Base-by-base conservation (phyloP, 2,329 filamentous ascomycete species). In the Cercospora sp. region DNA sequence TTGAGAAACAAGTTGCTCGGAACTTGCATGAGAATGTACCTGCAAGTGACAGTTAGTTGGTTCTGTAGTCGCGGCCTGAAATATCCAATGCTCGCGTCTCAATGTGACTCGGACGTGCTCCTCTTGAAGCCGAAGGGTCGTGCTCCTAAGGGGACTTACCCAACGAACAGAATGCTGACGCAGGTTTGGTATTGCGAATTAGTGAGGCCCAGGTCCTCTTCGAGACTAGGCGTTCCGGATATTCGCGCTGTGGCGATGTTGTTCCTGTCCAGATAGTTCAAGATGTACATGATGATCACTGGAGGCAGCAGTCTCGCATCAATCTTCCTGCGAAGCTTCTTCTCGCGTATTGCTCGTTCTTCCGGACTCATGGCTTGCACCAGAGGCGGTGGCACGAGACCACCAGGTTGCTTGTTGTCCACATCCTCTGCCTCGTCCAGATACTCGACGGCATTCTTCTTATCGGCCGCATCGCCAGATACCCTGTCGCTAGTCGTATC, bases 271-370 rank as follows among this genome's bases (percentile, higher is more conserved):
- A 90, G 79, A 77, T 91, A 93, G 79, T 93, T 92, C 81, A 91
- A 83, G 76, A 93, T 91, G 75, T 92, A 93, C 81, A 93, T 91
- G 71, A 92, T 77, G 59, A 93, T 87, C 66, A 93, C 82, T 79
- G 89, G 88, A 0, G 90, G 89, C 66, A 92, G 81, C 77, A 93
- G 68, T 62, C 90, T 85, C 20, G 84, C 73, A 75, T 93, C 91
- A 64, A 93, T 88, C 80, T 92, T 93, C 72, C 88, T 86, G 76
- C 89, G 86, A 74, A 93, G 80, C 20, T 79, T 83, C 62, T 78
- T 81, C 75, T 91, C 89, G 39, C 69, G 61, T 42, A 36, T 31
- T 42, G 53, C 66, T 64, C 72, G 45, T 36, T 70, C 70, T 10
- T 65, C 71, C 3, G 63, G 65, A 33, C 60, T 74, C 62, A 74